Evolutionary conservation across 306 rosid species (phyloP), one percentile per base, ranked within the genome.

Genomic region (Dicorynia guianensis): DNA sequence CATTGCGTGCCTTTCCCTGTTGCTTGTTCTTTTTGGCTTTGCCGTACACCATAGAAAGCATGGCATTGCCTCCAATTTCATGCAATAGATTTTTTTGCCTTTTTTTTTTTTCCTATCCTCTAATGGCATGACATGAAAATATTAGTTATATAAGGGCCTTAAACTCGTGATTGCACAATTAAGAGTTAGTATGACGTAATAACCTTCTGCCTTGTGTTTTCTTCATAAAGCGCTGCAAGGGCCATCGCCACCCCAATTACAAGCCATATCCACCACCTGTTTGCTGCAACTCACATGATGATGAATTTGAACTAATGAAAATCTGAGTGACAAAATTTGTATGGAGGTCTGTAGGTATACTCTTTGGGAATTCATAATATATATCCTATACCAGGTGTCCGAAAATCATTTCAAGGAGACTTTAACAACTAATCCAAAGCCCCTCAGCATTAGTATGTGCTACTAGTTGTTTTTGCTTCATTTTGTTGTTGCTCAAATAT

Each of bases 261-360:
- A 34, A 81, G 50, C 82, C 79, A 71, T 65, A 58, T 74, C 83
- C 83, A 74, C 86, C 86, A 44, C 44, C 33, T 78, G 3, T 4
- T 64, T 55, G 11, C 83, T 68, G 73, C 19, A 78, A 36, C 57
- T 54, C 40, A 34, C 40, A 38, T 15, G 5, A 43, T 17, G 44
- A 34, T 52, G 35, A 11, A 49, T 64, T 71, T 11, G 55, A 55
- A 19, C 11, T 56, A 13, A 18, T 4, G n/a, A 13, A 13, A 72
- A 35, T 19, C 36, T 33, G 40, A 15, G 3, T 11, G 35, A 35
- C 39, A 63, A n/a, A 33, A 44, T 80, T 25, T 63, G 52, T n/a
- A 36, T 54, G 10, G 0, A 30, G 39, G 35, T 10, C 44, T 6
- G 14, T 5, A n/a, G 9, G 9, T 42, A 19, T 14, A n/a, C 1